phyloP scores from a whole-genome alignment of 2,329 filamentous ascomycete genomes.

The Fusarium devonianum region DNA sequence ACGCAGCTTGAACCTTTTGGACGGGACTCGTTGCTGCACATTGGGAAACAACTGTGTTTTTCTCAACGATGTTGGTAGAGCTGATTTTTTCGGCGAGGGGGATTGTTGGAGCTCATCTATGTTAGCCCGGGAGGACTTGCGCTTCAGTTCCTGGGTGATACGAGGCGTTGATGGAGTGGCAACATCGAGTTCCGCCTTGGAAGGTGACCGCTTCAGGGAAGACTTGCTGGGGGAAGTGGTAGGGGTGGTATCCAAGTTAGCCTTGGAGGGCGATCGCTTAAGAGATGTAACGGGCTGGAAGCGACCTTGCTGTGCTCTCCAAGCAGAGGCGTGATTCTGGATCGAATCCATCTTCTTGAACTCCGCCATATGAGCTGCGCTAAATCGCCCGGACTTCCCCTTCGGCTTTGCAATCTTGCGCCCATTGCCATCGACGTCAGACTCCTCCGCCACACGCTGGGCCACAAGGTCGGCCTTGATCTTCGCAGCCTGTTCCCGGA shows the following conservation, averaged over 20 bases:
- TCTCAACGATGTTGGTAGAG: conserved; percentile 25
- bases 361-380: conserved; percentile 82
- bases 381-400: conserved; percentile 80
- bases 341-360: conserved; percentile 99
- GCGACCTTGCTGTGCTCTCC: conserved; percentile 65
- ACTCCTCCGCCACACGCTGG: conserved; percentile 63
- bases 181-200: conserved; percentile 62
- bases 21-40: conserved; percentile 46
- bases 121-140: conserved; percentile 41
- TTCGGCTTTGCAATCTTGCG: conserved; percentile 84
- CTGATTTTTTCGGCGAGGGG: conserved; percentile 40
- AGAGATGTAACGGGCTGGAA: conserved; percentile 56
- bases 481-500: conserved; percentile 74
- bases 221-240: conserved; percentile 44
- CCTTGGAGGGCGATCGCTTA: conserved; percentile 56
- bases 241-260: conserved; percentile 49
- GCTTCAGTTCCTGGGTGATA: conserved; percentile 48
- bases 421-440: conserved; percentile 51
- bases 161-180: conserved; percentile 52
- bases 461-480: conserved; percentile 74
- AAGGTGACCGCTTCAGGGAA: conserved; percentile 59
- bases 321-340: conserved; percentile 81
- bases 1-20: conserved; percentile 76
- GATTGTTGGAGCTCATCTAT: conserved; percentile 45
- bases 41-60: conserved; percentile 33